Percentiles rank a stretch among this genome's conserved stretches.
These are phyloP conservation scores for Zygosaccharomyces pseudobailii DNA, from an alignment of 1,139 yeast genomes.

Conservation along the genomic window DNA sequence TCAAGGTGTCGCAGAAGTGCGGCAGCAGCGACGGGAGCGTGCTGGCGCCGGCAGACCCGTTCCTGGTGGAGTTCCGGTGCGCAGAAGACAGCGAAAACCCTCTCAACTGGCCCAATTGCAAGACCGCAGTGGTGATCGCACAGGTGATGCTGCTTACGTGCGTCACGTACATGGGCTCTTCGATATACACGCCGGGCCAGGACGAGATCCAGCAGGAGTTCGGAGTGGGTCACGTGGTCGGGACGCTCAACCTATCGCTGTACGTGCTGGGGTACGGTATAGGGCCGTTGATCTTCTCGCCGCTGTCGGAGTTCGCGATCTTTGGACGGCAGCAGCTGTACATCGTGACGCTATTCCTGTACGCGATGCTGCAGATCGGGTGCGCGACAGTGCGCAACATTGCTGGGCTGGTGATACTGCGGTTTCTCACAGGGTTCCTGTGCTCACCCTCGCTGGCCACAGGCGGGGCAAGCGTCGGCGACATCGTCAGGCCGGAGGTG, in stretches of 20 bases:
- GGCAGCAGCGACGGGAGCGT: neutral
- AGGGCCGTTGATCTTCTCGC: conserved; percentile 53
- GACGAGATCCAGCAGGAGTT: conserved; percentile 17
- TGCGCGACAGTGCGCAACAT: conserved; percentile 54
- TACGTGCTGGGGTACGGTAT: conserved; percentile 51
- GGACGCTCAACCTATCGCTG: conserved; percentile 18
- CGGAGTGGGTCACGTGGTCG: conserved; percentile 22
- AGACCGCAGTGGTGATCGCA: conserved; percentile 39
- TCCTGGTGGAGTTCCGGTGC: conserved; percentile 21
- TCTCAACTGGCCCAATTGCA: conserved; percentile 45
- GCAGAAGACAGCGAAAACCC: conserved; percentile 55
- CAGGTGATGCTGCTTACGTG: conserved; percentile 46
- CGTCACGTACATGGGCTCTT: conserved; percentile 56
- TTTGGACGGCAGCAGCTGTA: conserved; percentile 55
- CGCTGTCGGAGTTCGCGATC: conserved; percentile 48
- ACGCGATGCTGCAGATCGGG: conserved; percentile 56
- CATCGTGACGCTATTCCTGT: conserved; percentile 46
- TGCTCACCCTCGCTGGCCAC: conserved; percentile 58
- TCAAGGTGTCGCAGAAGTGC: neutral
- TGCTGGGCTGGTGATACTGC: conserved; percentile 45
- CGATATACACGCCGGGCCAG: conserved; percentile 55
- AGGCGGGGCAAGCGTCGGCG: conserved; percentile 56
- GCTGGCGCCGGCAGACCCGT: conserved; percentile 8
- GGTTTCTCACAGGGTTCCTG: conserved; percentile 51
- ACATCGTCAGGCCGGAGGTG: conserved; percentile 43